Evolutionary conservation across 2,329 filamentous ascomycete species (phyloP).

Genomic region (Pseudonectria buxi): DNA sequence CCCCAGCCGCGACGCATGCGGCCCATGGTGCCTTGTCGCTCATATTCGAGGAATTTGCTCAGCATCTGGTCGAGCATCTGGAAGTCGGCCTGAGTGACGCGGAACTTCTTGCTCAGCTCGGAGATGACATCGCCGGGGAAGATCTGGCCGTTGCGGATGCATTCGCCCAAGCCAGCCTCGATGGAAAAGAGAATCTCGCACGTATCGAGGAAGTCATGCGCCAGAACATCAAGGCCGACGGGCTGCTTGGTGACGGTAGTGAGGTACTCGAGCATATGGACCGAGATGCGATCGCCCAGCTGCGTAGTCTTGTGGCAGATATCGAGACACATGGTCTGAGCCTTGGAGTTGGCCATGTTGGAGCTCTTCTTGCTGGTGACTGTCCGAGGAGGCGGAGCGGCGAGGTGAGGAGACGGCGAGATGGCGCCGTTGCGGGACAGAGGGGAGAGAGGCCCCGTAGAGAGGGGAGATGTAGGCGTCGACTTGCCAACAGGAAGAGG

Average conservation of each 20-base stretch:
- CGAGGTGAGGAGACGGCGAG: not conserved
- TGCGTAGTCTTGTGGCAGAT: slow-evolving; percentile 53
- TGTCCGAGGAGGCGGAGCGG: slow-evolving; percentile 8
- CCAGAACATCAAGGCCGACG: slow-evolving; percentile 51
- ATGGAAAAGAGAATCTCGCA: slow-evolving; percentile 62
- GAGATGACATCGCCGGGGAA: slow-evolving; percentile 54
- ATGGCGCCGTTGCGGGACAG: not conserved
- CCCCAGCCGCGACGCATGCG: slow-evolving; percentile 55
- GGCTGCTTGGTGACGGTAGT: slow-evolving; percentile 49
- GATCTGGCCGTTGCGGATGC: slow-evolving; percentile 40
- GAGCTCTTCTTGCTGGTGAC: slow-evolving; percentile 16
- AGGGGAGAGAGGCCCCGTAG: not conserved
- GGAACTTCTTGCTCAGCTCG: slow-evolving; percentile 60
- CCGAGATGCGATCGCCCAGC: slow-evolving; percentile 56
- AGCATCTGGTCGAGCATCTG: slow-evolving; percentile 58
- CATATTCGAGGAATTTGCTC: slow-evolving; percentile 53
- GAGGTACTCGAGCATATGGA: slow-evolving; percentile 58
- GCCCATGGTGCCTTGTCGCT: slow-evolving; percentile 53
- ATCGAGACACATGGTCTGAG: slow-evolving; percentile 27
- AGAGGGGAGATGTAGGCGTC: too few species aligned
- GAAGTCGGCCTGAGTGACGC: slow-evolving; percentile 55
- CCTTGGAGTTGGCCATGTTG: slow-evolving; percentile 19
- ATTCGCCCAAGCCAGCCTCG: slow-evolving; percentile 56
- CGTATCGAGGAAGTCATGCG: slow-evolving; percentile 60
- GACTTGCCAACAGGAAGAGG: too few species aligned